Evolutionary conservation across 352 stramenopile genomes (phyloP).

Genomic region (Globisporangium viniferum): DNA sequence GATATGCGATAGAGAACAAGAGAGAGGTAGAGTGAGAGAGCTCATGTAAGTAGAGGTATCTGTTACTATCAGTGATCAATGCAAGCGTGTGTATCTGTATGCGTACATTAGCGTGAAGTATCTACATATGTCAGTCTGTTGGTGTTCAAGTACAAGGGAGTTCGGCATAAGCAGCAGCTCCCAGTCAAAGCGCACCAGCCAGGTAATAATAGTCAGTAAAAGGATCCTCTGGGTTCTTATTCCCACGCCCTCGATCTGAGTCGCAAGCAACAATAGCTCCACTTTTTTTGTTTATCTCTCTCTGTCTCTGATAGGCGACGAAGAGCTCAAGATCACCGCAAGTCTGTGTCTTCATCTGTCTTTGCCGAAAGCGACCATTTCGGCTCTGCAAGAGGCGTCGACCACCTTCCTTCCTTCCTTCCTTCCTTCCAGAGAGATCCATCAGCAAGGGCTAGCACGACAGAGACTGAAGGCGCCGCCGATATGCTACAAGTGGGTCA

Average conservation of each 20-base stretch:
- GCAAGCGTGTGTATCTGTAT: background rate
- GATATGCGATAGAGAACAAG: background rate
- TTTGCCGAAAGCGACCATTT: background rate
- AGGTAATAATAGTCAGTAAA: conserved; percentile 5
- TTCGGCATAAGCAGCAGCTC: background rate
- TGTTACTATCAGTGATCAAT: background rate
- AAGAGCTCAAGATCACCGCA: background rate
- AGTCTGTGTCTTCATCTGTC: background rate
- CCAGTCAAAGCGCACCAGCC: background rate
- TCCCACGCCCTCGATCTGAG: background rate
- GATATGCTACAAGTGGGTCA: background rate
- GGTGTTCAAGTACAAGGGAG: too few species aligned
- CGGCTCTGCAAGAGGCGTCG: background rate
- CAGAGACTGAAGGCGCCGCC: background rate
- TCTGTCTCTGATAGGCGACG: background rate
- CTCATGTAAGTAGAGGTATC: conserved; percentile 4
- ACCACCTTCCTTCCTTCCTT: too few species aligned
- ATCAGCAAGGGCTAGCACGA: background rate
- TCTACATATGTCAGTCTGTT: too few species aligned
- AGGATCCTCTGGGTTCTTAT: conserved; percentile 3
- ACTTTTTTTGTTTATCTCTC: background rate
- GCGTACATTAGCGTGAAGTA: background rate
- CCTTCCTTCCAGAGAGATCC: background rate
- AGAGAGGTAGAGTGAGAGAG: background rate
- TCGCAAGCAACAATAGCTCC: conserved; percentile 1